phyloP scores from a whole-genome alignment of 2,329 filamentous ascomycete genomes.

The Xylogone sp. region DNA sequence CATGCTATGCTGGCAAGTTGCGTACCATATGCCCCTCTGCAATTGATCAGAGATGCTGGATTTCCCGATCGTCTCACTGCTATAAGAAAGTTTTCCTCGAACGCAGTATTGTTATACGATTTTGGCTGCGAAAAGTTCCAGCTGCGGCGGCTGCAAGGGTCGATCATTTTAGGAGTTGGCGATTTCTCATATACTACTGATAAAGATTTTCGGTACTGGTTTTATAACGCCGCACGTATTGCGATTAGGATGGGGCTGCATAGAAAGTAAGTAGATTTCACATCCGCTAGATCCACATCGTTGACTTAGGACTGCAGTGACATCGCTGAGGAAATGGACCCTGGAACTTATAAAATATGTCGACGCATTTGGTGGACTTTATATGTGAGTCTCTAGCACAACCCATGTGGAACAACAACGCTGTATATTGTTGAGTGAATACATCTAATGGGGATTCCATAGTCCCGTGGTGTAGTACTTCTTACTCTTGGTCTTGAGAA shows the following conservation, averaged over 20 bases:
- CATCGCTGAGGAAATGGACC: slow-evolving; percentile 1
- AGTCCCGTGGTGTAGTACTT: slow-evolving; percentile 1
- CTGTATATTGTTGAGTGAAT: not conserved
- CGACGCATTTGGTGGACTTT: slow-evolving; percentile 1
- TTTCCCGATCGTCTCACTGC: not conserved
- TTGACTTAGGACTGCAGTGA: not conserved
- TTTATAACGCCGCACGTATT: slow-evolving; percentile 3
- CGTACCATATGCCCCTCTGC: not conserved
- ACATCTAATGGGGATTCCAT: not conserved
- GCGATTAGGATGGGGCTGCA: slow-evolving; percentile 3
- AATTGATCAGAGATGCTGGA: not conserved
- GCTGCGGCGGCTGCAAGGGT: slow-evolving; percentile 1
- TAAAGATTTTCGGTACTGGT: slow-evolving; percentile 4
- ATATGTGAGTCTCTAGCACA: slow-evolving; percentile 1
- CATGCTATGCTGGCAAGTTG: not conserved
- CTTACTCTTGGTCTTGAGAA: not conserved
- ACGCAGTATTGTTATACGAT: not conserved
- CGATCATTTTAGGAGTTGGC: not conserved
- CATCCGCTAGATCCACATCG: not conserved
- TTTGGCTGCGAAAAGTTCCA: slow-evolving; percentile 3
- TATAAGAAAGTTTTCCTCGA: slow-evolving; percentile 1
- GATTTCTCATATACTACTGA: not conserved
- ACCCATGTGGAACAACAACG: no score
- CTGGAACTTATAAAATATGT: not conserved
- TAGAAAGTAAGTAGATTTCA: not conserved